Conservation (phyloP, 2,329 filamentous ascomycete species). For the Alternaria alternata region DNA sequence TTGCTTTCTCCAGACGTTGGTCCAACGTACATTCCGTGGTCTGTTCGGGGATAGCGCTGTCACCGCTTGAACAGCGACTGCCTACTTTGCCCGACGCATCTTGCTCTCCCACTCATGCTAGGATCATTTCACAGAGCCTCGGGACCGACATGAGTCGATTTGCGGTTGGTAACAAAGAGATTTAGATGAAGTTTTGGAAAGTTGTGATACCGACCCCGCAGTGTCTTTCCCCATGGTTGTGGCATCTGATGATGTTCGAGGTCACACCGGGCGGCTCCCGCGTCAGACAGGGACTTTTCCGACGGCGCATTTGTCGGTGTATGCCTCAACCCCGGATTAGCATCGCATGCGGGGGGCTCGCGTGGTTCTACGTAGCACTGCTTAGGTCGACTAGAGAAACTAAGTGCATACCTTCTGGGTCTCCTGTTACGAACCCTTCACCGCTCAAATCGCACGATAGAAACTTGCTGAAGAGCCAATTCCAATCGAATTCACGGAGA, state of each 20-base stretch:
- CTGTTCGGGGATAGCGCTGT: slow-evolving; percentile 4
- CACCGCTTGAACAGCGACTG: not conserved
- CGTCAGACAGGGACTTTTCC: slow-evolving; percentile 11
- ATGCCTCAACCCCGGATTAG: slow-evolving; percentile 1
- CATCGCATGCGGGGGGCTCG: slow-evolving; percentile 21
- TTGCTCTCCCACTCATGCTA: not conserved
- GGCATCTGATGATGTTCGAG: slow-evolving; percentile 19
- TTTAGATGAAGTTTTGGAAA: not conserved
- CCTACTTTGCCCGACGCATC: not conserved
- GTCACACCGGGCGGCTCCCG: slow-evolving; percentile 20
- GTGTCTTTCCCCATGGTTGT: slow-evolving; percentile 7
- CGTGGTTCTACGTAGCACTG: slow-evolving; percentile 19
- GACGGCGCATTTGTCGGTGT: not conserved
- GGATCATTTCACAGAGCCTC: not conserved
- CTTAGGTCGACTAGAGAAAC: not conserved
- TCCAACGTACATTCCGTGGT: not conserved
- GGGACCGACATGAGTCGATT: not conserved
- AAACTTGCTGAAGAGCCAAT: not conserved
- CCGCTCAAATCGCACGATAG: not conserved
- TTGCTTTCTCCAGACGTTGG: slow-evolving; percentile 1
- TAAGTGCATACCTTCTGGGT: not conserved
- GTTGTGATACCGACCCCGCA: slow-evolving; percentile 18
- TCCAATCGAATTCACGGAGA: not conserved
- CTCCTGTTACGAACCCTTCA: slow-evolving; percentile 9
- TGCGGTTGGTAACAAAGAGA: not conserved